These are phyloP conservation scores for Lepiota venenata DNA, from an alignment of 768 basidiomycete species.

Conservation along the genomic window DNA sequence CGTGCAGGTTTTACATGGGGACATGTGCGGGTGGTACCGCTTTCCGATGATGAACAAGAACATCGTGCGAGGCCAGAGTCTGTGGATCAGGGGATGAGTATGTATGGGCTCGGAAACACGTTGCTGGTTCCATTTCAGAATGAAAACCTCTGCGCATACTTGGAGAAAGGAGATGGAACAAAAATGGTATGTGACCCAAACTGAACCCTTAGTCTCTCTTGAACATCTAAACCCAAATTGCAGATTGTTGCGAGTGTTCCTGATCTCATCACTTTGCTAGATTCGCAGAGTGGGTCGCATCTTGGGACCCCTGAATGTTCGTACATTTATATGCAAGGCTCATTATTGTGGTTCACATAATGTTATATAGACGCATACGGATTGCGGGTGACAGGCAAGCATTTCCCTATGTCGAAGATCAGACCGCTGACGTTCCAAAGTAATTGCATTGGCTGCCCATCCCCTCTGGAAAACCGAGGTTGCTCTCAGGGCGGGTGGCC, in stretches of 20 bases:
- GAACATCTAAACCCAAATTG: background rate
- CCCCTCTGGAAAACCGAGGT: conserved; percentile 50
- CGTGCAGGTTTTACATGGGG: conserved; percentile 35
- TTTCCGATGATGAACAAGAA: conserved; percentile 29
- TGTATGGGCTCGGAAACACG: conserved; percentile 21
- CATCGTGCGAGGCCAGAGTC: conserved; percentile 9
- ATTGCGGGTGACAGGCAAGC: conserved; percentile 50
- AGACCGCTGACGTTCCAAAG: conserved; percentile 12
- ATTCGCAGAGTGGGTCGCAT: conserved; percentile 57
- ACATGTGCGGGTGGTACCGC: conserved; percentile 25
- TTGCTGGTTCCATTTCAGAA: conserved; percentile 61
- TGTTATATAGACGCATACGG: conserved; percentile 44
- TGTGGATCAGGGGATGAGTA: background rate
- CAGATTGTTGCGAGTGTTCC: conserved; percentile 56
- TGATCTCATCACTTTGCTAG: conserved; percentile 61
- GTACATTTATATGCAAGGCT: background rate
- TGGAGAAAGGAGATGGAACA: conserved; percentile 28
- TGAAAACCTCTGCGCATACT: conserved; percentile 52
- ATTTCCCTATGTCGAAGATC: conserved; percentile 18
- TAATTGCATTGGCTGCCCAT: conserved; percentile 39
- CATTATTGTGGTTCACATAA: background rate
- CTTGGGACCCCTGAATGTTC: conserved; percentile 55
- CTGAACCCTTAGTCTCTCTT: background rate
- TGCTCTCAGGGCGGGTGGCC: conserved; percentile 51
- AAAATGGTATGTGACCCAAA: conserved; percentile 14